Percentiles rank a stretch among this genome's conserved stretches.
These are phyloP conservation scores for Cyclotella atomus DNA, from an alignment of 108 stramenopile genomes.

Conservation along the genomic window DNA sequence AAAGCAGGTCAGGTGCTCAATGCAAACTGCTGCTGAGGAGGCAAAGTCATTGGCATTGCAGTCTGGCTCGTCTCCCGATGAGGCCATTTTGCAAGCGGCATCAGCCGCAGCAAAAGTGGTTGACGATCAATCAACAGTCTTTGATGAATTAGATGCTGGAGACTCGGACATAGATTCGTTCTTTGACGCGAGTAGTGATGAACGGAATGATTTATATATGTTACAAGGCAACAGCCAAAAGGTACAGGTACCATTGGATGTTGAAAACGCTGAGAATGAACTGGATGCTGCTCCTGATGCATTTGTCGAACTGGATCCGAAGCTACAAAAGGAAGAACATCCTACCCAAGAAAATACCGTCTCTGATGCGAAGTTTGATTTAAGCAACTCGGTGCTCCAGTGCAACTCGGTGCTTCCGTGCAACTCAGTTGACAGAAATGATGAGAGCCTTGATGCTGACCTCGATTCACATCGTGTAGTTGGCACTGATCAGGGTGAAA, in stretches of 20 bases:
- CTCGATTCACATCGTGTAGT: neutral
- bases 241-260: too few species aligned
- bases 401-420: too few species aligned
- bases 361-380: too few species aligned
- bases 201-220: too few species aligned
- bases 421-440: neutral
- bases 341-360: too few species aligned
- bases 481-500: neutral
- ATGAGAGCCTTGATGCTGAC: neutral
- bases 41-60: conserved; percentile 39
- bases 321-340: too few species aligned
- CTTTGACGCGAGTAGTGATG: too few species aligned
- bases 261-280: too few species aligned
- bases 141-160: conserved; percentile 3
- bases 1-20: conserved; percentile 12
- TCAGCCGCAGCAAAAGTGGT: conserved; percentile 39
- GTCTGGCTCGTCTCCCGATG: conserved; percentile 29
- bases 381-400: too few species aligned
- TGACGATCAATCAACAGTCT: conserved; percentile 31
- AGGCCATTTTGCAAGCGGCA: conserved; percentile 42
- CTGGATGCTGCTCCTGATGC: too few species aligned
- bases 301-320: too few species aligned
- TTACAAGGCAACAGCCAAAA: too few species aligned
- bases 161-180: conserved; percentile 29
- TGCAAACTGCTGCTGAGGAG: conserved; percentile 41